These are phyloP conservation scores for Setaria viridis DNA, from an alignment of 202 grass and related monocot species.

Conservation along the genomic window DNA sequence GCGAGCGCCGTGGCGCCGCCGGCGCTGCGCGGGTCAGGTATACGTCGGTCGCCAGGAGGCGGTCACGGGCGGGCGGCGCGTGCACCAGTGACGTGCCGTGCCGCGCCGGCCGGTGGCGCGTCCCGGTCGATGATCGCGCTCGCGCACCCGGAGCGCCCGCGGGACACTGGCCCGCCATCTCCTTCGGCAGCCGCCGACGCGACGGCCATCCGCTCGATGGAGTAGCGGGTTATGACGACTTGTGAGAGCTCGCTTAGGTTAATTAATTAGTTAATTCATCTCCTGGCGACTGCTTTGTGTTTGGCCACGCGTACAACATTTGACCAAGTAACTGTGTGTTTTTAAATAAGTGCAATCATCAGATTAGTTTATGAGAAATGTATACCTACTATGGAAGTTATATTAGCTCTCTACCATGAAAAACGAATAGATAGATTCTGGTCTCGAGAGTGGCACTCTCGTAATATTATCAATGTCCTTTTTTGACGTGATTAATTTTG, in stretches of 20 bases:
- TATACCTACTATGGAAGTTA: neutral
- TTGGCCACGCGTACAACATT: neutral
- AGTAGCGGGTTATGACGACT: neutral
- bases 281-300: neutral
- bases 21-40: neutral
- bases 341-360: neutral
- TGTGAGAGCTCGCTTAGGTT: neutral
- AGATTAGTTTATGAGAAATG: neutral
- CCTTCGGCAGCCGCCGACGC: constrained; percentile 10
- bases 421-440: neutral
- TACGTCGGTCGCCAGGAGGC: neutral
- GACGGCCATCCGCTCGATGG: constrained; percentile 28
- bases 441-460: too few relatives aligned
- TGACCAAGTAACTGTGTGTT: too few relatives aligned
- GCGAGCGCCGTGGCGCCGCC: neutral
- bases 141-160: constrained; percentile 30
- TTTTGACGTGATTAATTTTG: neutral
- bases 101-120: constrained; percentile 32
- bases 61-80: constrained; percentile 1
- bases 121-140: constrained; percentile 51
- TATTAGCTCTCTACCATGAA: too few relatives aligned
- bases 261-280: neutral
- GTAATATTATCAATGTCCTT: neutral
- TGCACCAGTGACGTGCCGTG: neutral
- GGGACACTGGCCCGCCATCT: constrained; percentile 31